phyloP scores from a whole-genome alignment of 1,284 basidiomycete genomes.

The Apiotrichum laibachii region DNA sequence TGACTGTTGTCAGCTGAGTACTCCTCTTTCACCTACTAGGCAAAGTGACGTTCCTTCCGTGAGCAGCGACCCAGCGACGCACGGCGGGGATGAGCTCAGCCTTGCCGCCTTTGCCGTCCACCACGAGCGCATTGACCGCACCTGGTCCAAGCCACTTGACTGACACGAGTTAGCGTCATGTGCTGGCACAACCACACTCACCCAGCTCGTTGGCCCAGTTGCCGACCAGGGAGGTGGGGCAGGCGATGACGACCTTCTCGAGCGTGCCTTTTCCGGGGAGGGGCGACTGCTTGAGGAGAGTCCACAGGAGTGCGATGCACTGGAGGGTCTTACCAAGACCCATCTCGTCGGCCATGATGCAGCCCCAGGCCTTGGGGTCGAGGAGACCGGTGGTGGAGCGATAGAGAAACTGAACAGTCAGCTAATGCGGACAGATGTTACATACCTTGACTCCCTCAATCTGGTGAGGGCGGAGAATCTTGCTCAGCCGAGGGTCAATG shows the following conservation, averaged over 20 bases:
- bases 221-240: conserved; percentile 92
- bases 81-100: conserved; percentile 74
- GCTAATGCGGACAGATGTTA: conserved; percentile 10
- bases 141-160: conserved; percentile 92
- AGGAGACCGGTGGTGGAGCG: conserved; percentile 91
- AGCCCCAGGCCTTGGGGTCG: conserved; percentile 88
- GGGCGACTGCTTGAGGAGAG: conserved; percentile 94
- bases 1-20: conserved; percentile 59
- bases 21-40: conserved; percentile 60
- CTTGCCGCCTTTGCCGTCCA: conserved; percentile 88
- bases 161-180: conserved; percentile 40
- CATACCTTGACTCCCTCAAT: conserved; percentile 93
- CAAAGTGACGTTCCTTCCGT: conserved; percentile 80
- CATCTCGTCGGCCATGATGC: conserved; percentile 99
- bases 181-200: conserved; percentile 42
- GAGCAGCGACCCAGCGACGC: conserved; percentile 78
- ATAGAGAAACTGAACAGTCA: conserved; percentile 72
- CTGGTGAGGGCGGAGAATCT: conserved; percentile 93
- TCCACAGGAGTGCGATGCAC: conserved; percentile 95
- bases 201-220: conserved; percentile 99
- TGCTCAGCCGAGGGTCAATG: conserved; percentile 82
- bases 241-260: conserved; percentile 97
- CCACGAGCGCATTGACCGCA: conserved; percentile 71
- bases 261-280: conserved; percentile 79
- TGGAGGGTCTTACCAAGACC: conserved; percentile 92